A percentile compares a stretch with the other conserved stretches of the same genome.
Evolutionary conservation across 768 basidiomycete genomes (phyloP).

Genomic region (Gymnopilus dilepis): DNA sequence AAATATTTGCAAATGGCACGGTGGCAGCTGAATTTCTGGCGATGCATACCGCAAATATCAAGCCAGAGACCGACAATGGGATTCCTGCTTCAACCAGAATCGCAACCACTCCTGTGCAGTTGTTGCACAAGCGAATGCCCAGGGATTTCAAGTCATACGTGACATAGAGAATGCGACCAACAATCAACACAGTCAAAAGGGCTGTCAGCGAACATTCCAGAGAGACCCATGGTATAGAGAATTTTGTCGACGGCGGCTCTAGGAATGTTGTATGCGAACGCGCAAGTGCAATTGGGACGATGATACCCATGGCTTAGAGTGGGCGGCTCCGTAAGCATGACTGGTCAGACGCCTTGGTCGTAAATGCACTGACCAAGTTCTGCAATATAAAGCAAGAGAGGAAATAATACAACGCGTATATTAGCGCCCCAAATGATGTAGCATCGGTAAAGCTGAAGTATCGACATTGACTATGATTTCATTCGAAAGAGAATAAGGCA

Average conservation of each 20-base stretch:
- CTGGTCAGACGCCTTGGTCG: too few relatives aligned
- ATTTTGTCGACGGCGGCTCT: not conserved
- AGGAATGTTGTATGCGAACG: not conserved
- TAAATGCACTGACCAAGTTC: not conserved
- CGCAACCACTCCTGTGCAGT: constrained; percentile 5
- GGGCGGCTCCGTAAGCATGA: too few relatives aligned
- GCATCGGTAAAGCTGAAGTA: not conserved
- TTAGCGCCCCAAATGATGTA: not conserved
- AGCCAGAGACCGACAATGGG: constrained; percentile 2
- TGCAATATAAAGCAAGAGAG: not conserved
- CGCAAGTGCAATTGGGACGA: not conserved
- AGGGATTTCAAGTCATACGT: not conserved
- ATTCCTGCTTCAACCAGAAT: constrained; percentile 9
- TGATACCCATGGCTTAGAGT: not conserved
- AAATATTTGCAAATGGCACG: constrained; percentile 1
- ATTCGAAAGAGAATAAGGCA: too few relatives aligned
- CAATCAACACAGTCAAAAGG: constrained; percentile 2
- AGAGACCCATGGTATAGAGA: constrained; percentile 10
- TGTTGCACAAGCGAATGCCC: not conserved
- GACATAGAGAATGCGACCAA: constrained; percentile 5
- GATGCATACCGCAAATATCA: constrained; percentile 6
- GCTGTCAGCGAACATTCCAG: not conserved
- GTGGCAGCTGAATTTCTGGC: not conserved
- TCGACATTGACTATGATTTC: too few relatives aligned
- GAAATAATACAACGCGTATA: not conserved